Base-by-base conservation (phyloP, 2,329 filamentous ascomycete genomes). In the Epichloe sibirici region DNA sequence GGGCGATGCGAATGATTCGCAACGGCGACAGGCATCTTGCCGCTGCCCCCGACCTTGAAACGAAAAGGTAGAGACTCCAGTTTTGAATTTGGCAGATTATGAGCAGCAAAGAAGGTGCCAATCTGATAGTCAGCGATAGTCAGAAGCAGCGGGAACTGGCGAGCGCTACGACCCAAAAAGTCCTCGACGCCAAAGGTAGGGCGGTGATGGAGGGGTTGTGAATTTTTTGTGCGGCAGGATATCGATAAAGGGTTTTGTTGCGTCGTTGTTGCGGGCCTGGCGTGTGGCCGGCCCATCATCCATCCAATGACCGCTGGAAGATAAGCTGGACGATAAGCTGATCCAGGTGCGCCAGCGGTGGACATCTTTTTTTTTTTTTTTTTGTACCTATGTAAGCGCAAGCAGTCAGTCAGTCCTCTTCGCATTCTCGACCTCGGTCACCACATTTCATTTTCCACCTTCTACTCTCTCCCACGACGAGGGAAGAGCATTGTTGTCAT, bases 1-100 rank as follows among this genome's bases (percentile, higher is more conserved):
- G 88, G 88, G 68, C 91, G 81, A 70, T 98, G 93, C 65, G 91
- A 90, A 70, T 97, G 89, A 60, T 55, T 55, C 74, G 76, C 67
- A 64, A 80, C 77, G 55, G 77, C 75, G 70, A 82, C 79, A 65
- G 87, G 83, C 88, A 93, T 93, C 62, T 79, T 86, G 70, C 76
- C 77, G 68, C 76, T 75, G 69, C 81, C 75, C 66, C 86, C 85
- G 68, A 85, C 87, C 76, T 94, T 95, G 73, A 95, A 95, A 71
- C 90, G 78, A 65, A 85, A 94, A 3, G 90, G 88, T 70, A 90
- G 71, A 52, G 84, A 85, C 72, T 77, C 81, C 81, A 85, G 71
- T 56, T 73, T 83, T 31, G 45, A 75, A 35, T 25, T n/a, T 39
- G 15, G 15, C 23, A 23, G 13, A 2, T n/a, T 6, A 25, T 12